Conservation (phyloP, 2,329 filamentous ascomycete genomes). For the Xylaria sp. region DNA sequence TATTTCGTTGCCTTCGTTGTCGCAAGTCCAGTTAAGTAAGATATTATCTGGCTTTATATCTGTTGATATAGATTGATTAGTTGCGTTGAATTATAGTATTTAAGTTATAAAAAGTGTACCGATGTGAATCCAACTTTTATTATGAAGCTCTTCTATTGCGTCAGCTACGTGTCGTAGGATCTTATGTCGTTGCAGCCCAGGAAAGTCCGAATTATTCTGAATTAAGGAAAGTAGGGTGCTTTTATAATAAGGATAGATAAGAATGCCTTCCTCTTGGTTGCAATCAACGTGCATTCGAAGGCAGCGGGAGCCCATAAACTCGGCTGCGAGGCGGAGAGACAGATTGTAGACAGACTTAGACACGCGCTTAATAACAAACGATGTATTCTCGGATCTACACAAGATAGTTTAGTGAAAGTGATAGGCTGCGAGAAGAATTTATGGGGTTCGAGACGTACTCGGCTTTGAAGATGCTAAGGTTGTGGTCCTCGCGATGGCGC, state of each 20-base stretch:
- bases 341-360: slow-evolving; percentile 48
- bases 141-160: slow-evolving; percentile 52
- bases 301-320: slow-evolving; percentile 47
- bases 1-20: too few species aligned
- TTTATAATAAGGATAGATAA: slow-evolving; percentile 52
- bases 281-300: slow-evolving; percentile 53
- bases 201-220: slow-evolving; percentile 47
- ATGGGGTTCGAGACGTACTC: slow-evolving; percentile 46
- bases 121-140: too few species aligned
- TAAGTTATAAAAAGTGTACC: too few species aligned
- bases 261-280: slow-evolving; percentile 48
- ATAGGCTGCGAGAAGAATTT: slow-evolving; percentile 19
- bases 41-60: too few species aligned
- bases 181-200: slow-evolving; percentile 46
- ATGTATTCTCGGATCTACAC: slow-evolving; percentile 37
- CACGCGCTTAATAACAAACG: slow-evolving; percentile 50
- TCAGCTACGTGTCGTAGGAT: slow-evolving; percentile 50
- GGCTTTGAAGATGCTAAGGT: slow-evolving; percentile 49
- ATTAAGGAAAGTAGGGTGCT: slow-evolving; percentile 50
- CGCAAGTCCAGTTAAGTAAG: too few species aligned
- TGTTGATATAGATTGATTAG: too few species aligned
- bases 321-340: slow-evolving; percentile 47
- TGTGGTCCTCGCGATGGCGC: slow-evolving; percentile 35
- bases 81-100: too few species aligned
- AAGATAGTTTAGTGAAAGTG: background rate